Conservation (phyloP, 2,329 filamentous ascomycete genomes). For the Westerdykella ornata region DNA sequence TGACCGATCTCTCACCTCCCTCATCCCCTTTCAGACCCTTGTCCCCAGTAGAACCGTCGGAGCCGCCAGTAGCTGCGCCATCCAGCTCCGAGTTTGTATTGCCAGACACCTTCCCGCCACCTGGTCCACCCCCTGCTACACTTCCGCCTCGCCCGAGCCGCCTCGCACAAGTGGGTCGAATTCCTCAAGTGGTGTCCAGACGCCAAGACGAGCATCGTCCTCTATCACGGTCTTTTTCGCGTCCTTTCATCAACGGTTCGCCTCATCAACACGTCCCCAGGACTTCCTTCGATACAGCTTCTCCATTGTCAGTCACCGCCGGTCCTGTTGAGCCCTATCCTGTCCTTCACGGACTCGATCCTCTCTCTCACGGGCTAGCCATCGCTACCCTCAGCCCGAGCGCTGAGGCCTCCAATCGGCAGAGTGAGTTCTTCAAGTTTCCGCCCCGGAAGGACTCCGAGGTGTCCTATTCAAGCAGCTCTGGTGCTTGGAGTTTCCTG, state of each 20-base stretch:
- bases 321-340: conserved; percentile 31
- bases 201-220: conserved; percentile 56
- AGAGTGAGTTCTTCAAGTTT: conserved; percentile 65
- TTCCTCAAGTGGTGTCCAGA: conserved; percentile 71
- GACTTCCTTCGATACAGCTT: conserved; percentile 28
- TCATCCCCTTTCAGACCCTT: conserved; percentile 23
- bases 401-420: conserved; percentile 23
- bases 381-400: conserved; percentile 30
- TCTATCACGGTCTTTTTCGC: conserved; percentile 74
- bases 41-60: conserved; percentile 8
- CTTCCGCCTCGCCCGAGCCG: conserved; percentile 52
- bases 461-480: conserved; percentile 59
- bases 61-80: conserved; percentile 1
- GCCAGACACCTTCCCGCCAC: conserved; percentile 16
- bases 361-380: conserved; percentile 35
- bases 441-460: conserved; percentile 66
- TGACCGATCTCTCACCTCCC: conserved; percentile 30
- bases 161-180: conserved; percentile 74
- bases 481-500: conserved; percentile 53
- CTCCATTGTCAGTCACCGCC: conserved; percentile 8
- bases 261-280: conserved; percentile 15
- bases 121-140: conserved; percentile 18
- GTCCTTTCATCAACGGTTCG: conserved; percentile 55
- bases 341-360: conserved; percentile 29
- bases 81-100: conserved; percentile 2